Evolutionary conservation across 164 flowering plant genomes (phyloP), one percentile per base, ranked within the genome.

Genomic region (Vitis rotundifolia): DNA sequence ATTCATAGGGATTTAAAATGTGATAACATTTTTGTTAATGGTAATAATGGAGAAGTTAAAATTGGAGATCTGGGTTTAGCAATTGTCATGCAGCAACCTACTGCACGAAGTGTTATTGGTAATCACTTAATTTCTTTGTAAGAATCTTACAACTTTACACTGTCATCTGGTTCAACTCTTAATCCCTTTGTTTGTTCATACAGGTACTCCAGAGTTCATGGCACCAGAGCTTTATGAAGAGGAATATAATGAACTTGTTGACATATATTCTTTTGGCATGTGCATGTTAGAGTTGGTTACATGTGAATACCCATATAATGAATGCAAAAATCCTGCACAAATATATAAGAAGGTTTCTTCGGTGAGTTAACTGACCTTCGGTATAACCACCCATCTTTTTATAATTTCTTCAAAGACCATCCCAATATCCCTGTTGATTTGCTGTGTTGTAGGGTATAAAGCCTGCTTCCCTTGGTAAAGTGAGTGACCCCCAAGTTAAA

Each of bases 41-140:
- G 97, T 49, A 83, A 89, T 66, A 79, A 72, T 65, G 97, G 97
- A 71, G 90, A 88, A 65, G 84, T 91, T 52, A 91, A 91, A 79
- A 88, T 91, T 64, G 97, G 97, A 67, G 97, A 91, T 73, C 90
- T 91, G 64, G 97, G 97, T 31, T 74, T 89, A 75, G 97, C 97
- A 56, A 79, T 61, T 59, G 81, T 87, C 64, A 86, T 89, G 91
- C 87, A 88, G 69, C 88, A 83, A 76, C 83, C 93, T 51, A 82
- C 82, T 71, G 91, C 93, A 53, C 84, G 67, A 16, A 89, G 89
- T 75, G 87, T 89, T 18, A 83, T 88, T 74, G 97, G 97, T 90
- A 85, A 68, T 26, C 18, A 1, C 31, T 70, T 50, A 19, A 53
- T 16, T 68, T 61, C 51, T n/a, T 76, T 49, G 47, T 0, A 44